Conservation (phyloP, 305 asterid genomes). For the Fraxinus sp. region DNA sequence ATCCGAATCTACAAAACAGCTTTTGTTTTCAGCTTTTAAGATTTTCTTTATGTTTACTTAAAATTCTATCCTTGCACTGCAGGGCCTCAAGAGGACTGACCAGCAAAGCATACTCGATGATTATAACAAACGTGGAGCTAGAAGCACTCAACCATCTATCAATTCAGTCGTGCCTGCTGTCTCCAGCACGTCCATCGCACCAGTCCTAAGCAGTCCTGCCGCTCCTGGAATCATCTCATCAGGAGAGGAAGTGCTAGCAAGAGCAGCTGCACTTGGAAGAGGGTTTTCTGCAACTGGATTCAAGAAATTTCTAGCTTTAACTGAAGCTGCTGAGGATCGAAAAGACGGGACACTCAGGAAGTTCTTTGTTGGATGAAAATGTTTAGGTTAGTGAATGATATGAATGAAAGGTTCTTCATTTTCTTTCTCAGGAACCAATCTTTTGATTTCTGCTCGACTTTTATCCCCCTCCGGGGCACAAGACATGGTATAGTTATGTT, state of each 20-base stretch:
- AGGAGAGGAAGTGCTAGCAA: conserved; percentile 85
- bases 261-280: conserved; percentile 98
- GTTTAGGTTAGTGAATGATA: background rate
- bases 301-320: conserved; percentile 81
- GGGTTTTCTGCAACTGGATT: conserved; percentile 95
- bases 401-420: background rate
- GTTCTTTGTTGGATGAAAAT: conserved; percentile 66
- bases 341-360: conserved; percentile 90
- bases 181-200: conserved; percentile 27
- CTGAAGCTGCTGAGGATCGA: conserved; percentile 87
- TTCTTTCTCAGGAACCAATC: background rate
- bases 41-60: background rate
- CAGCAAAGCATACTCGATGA: conserved; percentile 92
- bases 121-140: conserved; percentile 84
- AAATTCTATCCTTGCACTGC: background rate
- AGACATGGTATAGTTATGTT: background rate
- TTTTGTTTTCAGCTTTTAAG: background rate
- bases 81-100: conserved; percentile 91
- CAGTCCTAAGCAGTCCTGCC: conserved; percentile 33
- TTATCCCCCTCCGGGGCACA: background rate
- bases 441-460: background rate
- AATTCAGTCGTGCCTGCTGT: conserved; percentile 47
- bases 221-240: conserved; percentile 60
- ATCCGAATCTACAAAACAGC: background rate
- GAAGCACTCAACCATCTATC: conserved; percentile 56